Base-by-base conservation (phyloP, 306 rosid genomes). In the Spatholobus suberectus region DNA sequence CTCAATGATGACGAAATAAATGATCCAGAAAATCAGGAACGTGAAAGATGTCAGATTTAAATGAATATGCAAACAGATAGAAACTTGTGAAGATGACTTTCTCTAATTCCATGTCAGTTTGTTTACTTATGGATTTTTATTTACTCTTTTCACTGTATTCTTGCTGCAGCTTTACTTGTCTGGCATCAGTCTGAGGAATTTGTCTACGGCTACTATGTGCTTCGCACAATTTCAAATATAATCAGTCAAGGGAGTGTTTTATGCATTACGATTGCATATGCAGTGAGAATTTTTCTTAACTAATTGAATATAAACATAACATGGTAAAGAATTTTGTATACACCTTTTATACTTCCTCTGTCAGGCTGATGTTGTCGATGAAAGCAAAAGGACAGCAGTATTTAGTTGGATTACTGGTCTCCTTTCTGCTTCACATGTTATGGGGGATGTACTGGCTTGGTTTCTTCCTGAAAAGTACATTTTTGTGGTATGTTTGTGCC, bases 351-450 rank as follows among this genome's bases (percentile, higher is more conserved):
- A 37, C 58, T 79, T 83, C 18, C 37, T 20, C 40, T 78, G 23
- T 35, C 66, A 91, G 95, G 96, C 96, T 23, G 96, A 92, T 85
- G 90, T 92, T 82, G 90, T 90, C 17, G 49, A 38, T 40, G 91
- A 86, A 9, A 27, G 78, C 61, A 85, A 80, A 81, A 87, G 96
- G 69, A 92, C 94, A 27, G 90, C 91, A 23, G 89, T 81, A 55
- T 88, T 90, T 76, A 81, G 96, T 72, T 92, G 92, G 90, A 87
- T 92, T 40, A 88, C 91, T 13, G 96, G 96, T 61, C 89, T 92
- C 49, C 83, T 83, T 79, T 92, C 96, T 46, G 89, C 86, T 54
- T 85, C 94, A 5, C 94, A 92, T 54, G 90, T 92, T 85, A 35
- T 92, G 0, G 94, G 96, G 62, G 82, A 92, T 43, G 18, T 86